A percentile compares a stretch with the other conserved stretches of the same genome.
These are phyloP conservation scores for Starmerella sp. DNA, from an alignment of 805 yeast genomes.

Conservation along the genomic window DNA sequence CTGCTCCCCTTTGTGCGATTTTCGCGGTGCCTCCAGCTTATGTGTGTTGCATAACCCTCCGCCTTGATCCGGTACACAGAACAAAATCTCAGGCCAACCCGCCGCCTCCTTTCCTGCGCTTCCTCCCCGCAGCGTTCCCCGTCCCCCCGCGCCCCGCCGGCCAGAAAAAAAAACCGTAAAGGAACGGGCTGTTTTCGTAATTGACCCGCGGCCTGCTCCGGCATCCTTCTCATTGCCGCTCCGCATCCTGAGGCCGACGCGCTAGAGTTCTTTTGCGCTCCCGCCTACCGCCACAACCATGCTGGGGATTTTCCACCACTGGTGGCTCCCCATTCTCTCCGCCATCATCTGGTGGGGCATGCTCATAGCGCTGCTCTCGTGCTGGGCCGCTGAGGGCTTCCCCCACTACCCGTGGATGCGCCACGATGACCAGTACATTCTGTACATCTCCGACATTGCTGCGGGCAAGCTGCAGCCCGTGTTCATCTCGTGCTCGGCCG, in stretches of 20 bases:
- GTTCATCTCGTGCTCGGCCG: conserved; percentile 65
- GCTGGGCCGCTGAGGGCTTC: conserved; percentile 74
- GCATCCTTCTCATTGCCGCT: background rate
- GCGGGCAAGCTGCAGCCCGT: conserved; percentile 79
- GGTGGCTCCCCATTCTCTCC: conserved; percentile 53
- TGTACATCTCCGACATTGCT: conserved; percentile 73
- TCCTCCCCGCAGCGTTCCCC: background rate
- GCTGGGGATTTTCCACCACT: conserved; percentile 26
- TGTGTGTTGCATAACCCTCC: conserved; percentile 1
- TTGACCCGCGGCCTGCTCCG: background rate
- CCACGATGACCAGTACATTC: conserved; percentile 35
- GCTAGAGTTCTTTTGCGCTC: too few species aligned
- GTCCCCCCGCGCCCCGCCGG: background rate
- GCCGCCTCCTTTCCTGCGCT: background rate
- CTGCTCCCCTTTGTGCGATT: background rate
- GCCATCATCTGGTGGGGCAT: conserved; percentile 79
- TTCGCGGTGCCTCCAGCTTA: conserved; percentile 4
- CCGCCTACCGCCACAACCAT: conserved; percentile 6
- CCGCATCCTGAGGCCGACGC: too few species aligned
- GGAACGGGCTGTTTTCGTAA: background rate
- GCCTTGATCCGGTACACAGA: background rate
- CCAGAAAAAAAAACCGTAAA: background rate
- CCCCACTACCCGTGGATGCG: conserved; percentile 54
- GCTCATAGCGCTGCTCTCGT: conserved; percentile 65
- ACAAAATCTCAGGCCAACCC: background rate